These are phyloP conservation scores for Xylaria cubensis DNA, from an alignment of 495 filamentous ascomycete species.

Conservation along the genomic window DNA sequence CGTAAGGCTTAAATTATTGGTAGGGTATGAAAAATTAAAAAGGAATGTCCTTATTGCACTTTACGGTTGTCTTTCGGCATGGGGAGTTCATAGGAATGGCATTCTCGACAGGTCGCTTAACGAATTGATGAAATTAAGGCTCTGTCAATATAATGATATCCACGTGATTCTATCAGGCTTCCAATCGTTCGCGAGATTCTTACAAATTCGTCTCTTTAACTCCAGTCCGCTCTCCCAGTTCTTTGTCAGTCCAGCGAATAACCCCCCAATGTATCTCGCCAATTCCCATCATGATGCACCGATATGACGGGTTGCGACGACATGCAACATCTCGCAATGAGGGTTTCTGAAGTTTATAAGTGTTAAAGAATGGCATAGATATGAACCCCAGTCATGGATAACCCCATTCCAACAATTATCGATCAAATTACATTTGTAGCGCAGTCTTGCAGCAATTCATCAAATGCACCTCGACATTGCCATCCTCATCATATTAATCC, in stretches of 20 bases:
- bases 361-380: neutral
- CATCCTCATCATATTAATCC: neutral
- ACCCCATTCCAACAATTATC: neutral
- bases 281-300: neutral
- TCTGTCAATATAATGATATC: slow-evolving; percentile 38
- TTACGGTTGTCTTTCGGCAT: slow-evolving; percentile 43
- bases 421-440: neutral
- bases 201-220: neutral
- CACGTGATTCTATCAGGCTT: slow-evolving; percentile 22
- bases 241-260: neutral
- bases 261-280: neutral
- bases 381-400: neutral
- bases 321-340: neutral
- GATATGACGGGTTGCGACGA: neutral
- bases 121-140: slow-evolving; percentile 44
- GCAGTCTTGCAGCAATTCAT: neutral
- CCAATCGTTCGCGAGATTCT: neutral
- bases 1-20: slow-evolving; percentile 51
- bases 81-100: slow-evolving; percentile 44
- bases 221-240: neutral
- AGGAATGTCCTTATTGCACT: slow-evolving; percentile 31
- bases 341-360: neutral
- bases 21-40: slow-evolving; percentile 35
- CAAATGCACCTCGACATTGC: neutral
- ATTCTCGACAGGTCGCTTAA: slow-evolving; percentile 39